Evolutionary conservation across 1,139 yeast species (phyloP).

Genomic region (Geotrichum carabidarum): DNA sequence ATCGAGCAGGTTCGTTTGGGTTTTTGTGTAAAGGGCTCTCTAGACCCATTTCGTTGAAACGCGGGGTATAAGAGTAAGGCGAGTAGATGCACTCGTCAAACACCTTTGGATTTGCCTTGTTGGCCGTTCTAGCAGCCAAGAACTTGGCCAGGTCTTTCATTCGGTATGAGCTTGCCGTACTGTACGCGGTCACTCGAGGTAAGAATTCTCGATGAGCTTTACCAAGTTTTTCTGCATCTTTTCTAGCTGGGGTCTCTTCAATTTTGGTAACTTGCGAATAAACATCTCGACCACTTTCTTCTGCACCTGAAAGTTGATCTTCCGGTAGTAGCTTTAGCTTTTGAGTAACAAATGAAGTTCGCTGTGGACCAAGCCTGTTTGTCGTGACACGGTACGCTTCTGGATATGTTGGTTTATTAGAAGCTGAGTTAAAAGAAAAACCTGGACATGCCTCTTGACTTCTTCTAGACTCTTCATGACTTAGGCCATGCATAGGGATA

Average conservation of each 20-base stretch:
- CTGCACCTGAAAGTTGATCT: slow-evolving; percentile 49
- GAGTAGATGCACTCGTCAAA: slow-evolving; percentile 93
- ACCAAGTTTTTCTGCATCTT: slow-evolving; percentile 89
- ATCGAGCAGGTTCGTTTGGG: slow-evolving; percentile 25
- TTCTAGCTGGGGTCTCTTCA: slow-evolving; percentile 85
- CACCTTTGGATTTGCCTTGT: slow-evolving; percentile 68
- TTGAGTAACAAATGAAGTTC: slow-evolving; percentile 84
- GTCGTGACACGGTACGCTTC: slow-evolving; percentile 18
- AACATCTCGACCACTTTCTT: slow-evolving; percentile 49
- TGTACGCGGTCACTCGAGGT: slow-evolving; percentile 22
- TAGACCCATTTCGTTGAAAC: slow-evolving; percentile 12
- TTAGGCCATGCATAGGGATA: too few species aligned
- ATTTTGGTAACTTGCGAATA: slow-evolving; percentile 80
- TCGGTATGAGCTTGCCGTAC: slow-evolving; percentile 47
- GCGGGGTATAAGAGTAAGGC: slow-evolving; percentile 64
- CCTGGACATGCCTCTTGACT: too few species aligned
- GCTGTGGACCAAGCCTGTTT: slow-evolving; percentile 65
- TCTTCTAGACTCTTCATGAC: too few species aligned
- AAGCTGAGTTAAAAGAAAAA: background rate
- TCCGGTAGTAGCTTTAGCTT: slow-evolving; percentile 84
- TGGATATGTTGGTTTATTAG: slow-evolving; percentile 9
- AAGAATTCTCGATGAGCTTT: slow-evolving; percentile 65
- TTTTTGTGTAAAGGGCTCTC: background rate
- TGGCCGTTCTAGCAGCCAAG: slow-evolving; percentile 70
- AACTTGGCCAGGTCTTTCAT: slow-evolving; percentile 84